A percentile compares a stretch with the other conserved stretches of the same genome.
These are phyloP conservation scores for Colletotrichum lupini DNA, from an alignment of 2,329 filamentous ascomycete genomes.

Conservation along the genomic window DNA sequence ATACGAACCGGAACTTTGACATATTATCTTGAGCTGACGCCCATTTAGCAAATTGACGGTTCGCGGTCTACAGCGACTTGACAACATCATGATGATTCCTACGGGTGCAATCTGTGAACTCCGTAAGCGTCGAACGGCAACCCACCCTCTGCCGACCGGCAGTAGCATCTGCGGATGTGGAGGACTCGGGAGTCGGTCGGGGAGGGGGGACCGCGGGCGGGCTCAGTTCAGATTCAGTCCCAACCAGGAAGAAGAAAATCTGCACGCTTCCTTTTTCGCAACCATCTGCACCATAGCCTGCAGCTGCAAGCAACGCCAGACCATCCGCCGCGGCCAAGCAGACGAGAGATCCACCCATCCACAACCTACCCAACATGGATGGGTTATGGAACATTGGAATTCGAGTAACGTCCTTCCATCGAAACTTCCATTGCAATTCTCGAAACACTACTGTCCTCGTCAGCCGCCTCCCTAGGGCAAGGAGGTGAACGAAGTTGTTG, in stretches of 20 bases:
- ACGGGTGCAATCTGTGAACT: neutral
- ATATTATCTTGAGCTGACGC: neutral
- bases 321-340: conserved; percentile 16
- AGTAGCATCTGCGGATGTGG: neutral
- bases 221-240: neutral
- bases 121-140: neutral
- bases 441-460: conserved; percentile 9
- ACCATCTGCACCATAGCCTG: neutral
- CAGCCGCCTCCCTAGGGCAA: neutral
- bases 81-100: neutral
- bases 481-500: neutral
- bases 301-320: neutral
- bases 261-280: conserved; percentile 16
- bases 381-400: conserved; percentile 14
- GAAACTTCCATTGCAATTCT: conserved; percentile 29
- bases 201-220: no score
- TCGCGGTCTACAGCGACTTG: no score
- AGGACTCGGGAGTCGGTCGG: neutral
- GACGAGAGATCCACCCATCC: conserved; percentile 17
- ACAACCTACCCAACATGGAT: conserved; percentile 6
- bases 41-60: neutral
- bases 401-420: conserved; percentile 28
- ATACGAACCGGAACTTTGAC: conserved; percentile 13
- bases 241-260: conserved; percentile 13
- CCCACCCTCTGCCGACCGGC: neutral